phyloP scores from a whole-genome alignment of 352 stramenopile species.

The Halophytophthora polymorphica region DNA sequence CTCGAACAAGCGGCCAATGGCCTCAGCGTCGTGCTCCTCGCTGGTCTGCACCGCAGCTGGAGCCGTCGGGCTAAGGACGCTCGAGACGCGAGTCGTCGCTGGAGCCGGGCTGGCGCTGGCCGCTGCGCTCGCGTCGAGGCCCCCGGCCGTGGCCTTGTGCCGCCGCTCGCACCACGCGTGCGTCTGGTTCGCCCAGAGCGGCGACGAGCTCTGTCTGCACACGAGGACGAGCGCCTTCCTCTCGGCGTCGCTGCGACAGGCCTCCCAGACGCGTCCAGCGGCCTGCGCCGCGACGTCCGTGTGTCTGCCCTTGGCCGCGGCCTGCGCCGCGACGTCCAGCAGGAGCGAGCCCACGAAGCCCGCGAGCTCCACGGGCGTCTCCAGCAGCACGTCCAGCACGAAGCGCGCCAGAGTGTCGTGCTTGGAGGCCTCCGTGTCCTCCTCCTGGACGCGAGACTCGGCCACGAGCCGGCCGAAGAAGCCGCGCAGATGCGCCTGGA shows the following conservation, averaged over 20 bases:
- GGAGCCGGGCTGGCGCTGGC: too few relatives aligned
- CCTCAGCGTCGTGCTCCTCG: too few relatives aligned
- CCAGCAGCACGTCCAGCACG: slow-evolving; percentile 52
- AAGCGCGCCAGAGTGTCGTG: slow-evolving; percentile 19
- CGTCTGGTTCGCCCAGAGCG: slow-evolving; percentile 19
- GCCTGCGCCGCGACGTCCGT: slow-evolving; percentile 17
- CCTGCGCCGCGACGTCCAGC: slow-evolving; percentile 16
- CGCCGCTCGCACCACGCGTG: slow-evolving; percentile 19
- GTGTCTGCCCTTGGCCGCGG: not conserved
- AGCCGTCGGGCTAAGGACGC: too few relatives aligned
- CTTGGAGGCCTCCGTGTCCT: not conserved
- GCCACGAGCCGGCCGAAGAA: slow-evolving; percentile 23
- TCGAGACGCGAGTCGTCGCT: too few relatives aligned
- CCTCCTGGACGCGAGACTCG: not conserved
- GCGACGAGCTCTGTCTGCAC: slow-evolving; percentile 15
- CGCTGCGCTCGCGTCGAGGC: too few relatives aligned
- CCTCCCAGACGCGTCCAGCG: slow-evolving; percentile 30
- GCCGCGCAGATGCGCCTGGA: slow-evolving; percentile 57
- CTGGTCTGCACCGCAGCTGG: too few relatives aligned
- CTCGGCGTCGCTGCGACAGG: slow-evolving; percentile 32
- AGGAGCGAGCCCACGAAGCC: slow-evolving; percentile 45
- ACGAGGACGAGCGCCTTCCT: slow-evolving; percentile 25
- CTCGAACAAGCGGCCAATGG: too few relatives aligned
- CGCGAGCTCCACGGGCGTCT: slow-evolving; percentile 50
- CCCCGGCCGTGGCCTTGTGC: not conserved